These are phyloP conservation scores for Phytophthora colocasiae DNA, from an alignment of 352 stramenopile genomes.

Conservation along the genomic window DNA sequence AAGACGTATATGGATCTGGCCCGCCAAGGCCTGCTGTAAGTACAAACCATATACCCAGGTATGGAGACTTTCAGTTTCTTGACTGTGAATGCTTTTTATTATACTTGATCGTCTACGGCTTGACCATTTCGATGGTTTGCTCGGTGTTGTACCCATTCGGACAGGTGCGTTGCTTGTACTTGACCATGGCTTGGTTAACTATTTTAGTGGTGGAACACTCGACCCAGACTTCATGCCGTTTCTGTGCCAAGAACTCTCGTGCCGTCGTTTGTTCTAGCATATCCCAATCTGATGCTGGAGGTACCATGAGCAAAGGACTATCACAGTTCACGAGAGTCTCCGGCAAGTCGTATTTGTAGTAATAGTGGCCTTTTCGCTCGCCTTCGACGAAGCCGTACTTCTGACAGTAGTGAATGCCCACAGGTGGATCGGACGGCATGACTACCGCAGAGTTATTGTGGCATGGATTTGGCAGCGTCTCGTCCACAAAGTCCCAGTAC, in stretches of 20 bases:
- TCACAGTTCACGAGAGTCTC: constrained; percentile 54
- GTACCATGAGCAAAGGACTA: constrained; percentile 48
- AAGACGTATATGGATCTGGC: constrained; percentile 99
- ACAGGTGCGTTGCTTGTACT: constrained; percentile 55
- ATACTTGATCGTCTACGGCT: constrained; percentile 17
- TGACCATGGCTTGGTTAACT: constrained; percentile 54
- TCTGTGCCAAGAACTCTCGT: constrained; percentile 25
- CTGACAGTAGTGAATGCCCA: constrained; percentile 64
- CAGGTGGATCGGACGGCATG: constrained; percentile 47
- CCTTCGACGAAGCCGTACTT: constrained; percentile 56
- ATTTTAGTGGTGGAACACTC: constrained; percentile 53
- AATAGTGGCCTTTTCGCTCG: constrained; percentile 51
- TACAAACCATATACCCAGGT: not conserved
- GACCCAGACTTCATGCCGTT: constrained; percentile 52
- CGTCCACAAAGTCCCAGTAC: constrained; percentile 54
- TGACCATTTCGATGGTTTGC: constrained; percentile 48
- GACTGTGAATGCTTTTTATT: constrained; percentile 17
- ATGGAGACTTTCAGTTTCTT: not conserved
- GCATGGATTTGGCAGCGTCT: constrained; percentile 48
- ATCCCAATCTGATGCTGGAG: constrained; percentile 50
- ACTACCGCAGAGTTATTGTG: constrained; percentile 38
- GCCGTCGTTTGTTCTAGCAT: constrained; percentile 20
- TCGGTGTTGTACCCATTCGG: constrained; percentile 55
- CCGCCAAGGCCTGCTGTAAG: constrained; percentile 95
- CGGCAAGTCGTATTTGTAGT: constrained; percentile 68